Evolutionary conservation across 208 protist species (phyloP), one percentile per base, ranked within the genome.

Genomic region (Leishmania arabica): DNA sequence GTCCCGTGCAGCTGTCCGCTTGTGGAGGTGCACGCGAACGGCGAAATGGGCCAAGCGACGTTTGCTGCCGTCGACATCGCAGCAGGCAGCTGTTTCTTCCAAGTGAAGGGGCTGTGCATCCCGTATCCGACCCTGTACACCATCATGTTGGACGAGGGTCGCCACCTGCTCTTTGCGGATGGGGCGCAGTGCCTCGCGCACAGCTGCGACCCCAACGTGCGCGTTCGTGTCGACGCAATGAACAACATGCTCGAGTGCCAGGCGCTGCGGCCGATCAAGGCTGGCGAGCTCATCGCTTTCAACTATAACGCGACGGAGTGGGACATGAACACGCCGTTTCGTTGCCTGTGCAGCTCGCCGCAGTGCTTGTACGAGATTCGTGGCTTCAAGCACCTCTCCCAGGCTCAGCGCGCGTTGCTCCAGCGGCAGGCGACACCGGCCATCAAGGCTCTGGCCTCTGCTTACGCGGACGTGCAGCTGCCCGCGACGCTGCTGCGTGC

Each of bases 291-390:
- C 53, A 87, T 97, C 75, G 79, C 90, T 24, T 93, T 92, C 72
- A 95, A 97, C 87, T 97, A 96, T 81, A 90, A 91, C 82, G 87
- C 94, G 9, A 95, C 92, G 37, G 94, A 97, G 85, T 97, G 93
- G 92, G 89, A 93, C 64, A 90, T 97, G 87, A 85, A 74, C 84
- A 79, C 85, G 62, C 88, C 90, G 11, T 95, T 97, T 79, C 87
- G 84, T 72, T 97, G 94, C 79, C 78, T 91, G 19, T 97, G 94
- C 82, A 75, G 84, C n/a, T 71, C 87, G 40, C 62, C 81, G 11
- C 62, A 82, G n/a, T 97, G 94, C 71, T 83, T 90, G 54, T 89
- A 90, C 70, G 84, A 91, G 27, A 92, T 97, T 60, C 89, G 86
- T 51, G 94, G 94, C 73, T 97, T 93, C 84, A 95, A 93, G 80